A percentile compares a stretch with the other conserved stretches of the same genome.
Evolutionary conservation across 2,329 filamentous ascomycete genomes (phyloP).

Genomic region (Venturiaceae sp.): DNA sequence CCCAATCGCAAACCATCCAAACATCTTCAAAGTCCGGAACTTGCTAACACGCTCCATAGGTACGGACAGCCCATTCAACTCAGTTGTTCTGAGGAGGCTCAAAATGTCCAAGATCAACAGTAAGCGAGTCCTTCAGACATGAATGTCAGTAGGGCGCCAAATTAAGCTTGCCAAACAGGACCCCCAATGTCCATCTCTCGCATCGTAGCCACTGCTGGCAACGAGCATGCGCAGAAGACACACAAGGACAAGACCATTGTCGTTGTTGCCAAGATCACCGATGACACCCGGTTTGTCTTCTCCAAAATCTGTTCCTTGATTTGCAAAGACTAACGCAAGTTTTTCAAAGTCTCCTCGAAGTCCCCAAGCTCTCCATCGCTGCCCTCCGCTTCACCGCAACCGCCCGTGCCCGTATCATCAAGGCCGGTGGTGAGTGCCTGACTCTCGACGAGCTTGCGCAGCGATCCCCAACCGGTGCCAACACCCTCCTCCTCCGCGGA

Average conservation of each 20-base stretch:
- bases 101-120: slow-evolving; percentile 99
- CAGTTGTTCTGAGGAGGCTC: slow-evolving; percentile 91
- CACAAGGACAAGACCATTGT: slow-evolving; percentile 79
- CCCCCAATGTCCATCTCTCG: slow-evolving; percentile 90
- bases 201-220: slow-evolving; percentile 56
- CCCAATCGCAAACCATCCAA: slow-evolving; percentile 39
- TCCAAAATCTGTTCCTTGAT: neutral
- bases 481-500: slow-evolving; percentile 93
- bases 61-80: slow-evolving; percentile 97
- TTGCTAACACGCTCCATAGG: slow-evolving; percentile 49
- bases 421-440: slow-evolving; percentile 88
- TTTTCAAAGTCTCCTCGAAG: slow-evolving; percentile 49
- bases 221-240: slow-evolving; percentile 38
- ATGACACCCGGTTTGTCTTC: slow-evolving; percentile 68
- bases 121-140: slow-evolving; percentile 18
- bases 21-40: neutral
- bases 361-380: slow-evolving; percentile 89
- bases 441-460: slow-evolving; percentile 93
- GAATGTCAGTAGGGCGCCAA: slow-evolving; percentile 8
- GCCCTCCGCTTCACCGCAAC: slow-evolving; percentile 96
- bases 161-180: slow-evolving; percentile 13
- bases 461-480: slow-evolving; percentile 87
- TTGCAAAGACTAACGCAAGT: neutral
- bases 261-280: slow-evolving; percentile 88
- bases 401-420: slow-evolving; percentile 84